Base-by-base conservation (phyloP, 192 early-diverging fungal genomes). In the Podochytrium sp. region DNA sequence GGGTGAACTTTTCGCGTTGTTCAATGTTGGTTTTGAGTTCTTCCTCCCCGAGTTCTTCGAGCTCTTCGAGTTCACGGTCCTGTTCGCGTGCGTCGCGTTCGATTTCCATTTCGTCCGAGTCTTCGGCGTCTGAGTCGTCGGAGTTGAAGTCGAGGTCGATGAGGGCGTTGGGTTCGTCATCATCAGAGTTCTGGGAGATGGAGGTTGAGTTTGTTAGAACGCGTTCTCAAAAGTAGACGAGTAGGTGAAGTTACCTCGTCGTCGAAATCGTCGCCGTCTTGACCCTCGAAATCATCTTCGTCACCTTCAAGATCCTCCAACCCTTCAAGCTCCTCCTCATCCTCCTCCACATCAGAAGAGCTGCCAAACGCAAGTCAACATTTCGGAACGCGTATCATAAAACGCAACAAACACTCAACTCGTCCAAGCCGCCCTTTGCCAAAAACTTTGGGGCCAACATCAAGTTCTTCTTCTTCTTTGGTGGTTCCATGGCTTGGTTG, bases 21-120 rank as follows among this genome's bases (percentile, higher is more conserved):
- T 82, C 88, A 47, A 92, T 93, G 83, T 94, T 93, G 56, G 86
- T 89, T 71, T 92, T 85, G 68, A 94, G 64, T 62, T 90, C 90
- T 23, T 87, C 81, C 27, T 94, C 87, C 23, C 84, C 89, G 62
- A 91, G 73, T 58, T 90, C 90, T 41, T 89, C 91, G 74, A 95
- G 86, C 60, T 91, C 91, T 61, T 78, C 76, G 30, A 38, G 86
- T 84, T 66, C 83, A 73, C 60, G 85, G 76, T 81, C 91, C 78
- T 90, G 81, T 78, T 83, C 86, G 43, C 79, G 81, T 29, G 88
- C 90, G 81, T 92, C 90, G 78, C 85, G 87, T 80, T 93, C 93
- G 78, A 93, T 59, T 73, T 90, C 76, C 76, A 87, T 65, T 66
- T 87, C 79, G 50, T 90, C 73, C 73, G 81, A 71, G 33, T 86